Conservation (phyloP, 2,329 filamentous ascomycete genomes). For the Fusarium guadeloupense region DNA sequence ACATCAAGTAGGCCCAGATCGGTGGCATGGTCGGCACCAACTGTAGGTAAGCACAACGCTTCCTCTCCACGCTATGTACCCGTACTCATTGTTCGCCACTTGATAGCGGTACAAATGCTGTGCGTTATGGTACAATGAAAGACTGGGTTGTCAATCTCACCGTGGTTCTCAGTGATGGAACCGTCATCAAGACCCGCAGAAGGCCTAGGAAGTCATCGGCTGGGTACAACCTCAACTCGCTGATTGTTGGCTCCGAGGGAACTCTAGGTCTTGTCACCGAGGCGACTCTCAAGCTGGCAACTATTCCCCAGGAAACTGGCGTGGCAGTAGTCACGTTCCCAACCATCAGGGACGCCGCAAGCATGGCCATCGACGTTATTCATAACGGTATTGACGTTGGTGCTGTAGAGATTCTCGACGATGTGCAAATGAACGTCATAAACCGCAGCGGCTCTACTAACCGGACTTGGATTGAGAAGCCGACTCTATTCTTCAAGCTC, state of each 20-base stretch:
- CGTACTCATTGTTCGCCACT: too few relatives aligned
- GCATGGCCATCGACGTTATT: slow-evolving; percentile 79
- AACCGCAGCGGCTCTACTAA: slow-evolving; percentile 77
- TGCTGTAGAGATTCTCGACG: slow-evolving; percentile 88
- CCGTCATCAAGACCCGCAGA: slow-evolving; percentile 79
- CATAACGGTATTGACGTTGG: slow-evolving; percentile 77
- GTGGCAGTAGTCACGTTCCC: slow-evolving; percentile 85
- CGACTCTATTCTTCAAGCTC: slow-evolving; percentile 87
- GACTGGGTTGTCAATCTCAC: slow-evolving; percentile 88
- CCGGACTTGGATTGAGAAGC: slow-evolving; percentile 76
- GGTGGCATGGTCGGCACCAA: slow-evolving; percentile 87
- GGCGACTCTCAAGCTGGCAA: slow-evolving; percentile 81
- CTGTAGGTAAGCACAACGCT: too few relatives aligned
- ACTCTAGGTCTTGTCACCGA: slow-evolving; percentile 85
- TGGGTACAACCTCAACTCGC: slow-evolving; percentile 81
- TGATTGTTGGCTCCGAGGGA: slow-evolving; percentile 85
- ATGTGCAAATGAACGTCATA: slow-evolving; percentile 85
- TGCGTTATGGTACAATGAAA: slow-evolving; percentile 86
- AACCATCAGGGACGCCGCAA: slow-evolving; percentile 77
- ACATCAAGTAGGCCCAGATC: slow-evolving; percentile 65
- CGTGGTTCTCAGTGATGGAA: slow-evolving; percentile 81
- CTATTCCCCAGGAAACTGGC: slow-evolving; percentile 77
- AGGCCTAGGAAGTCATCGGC: slow-evolving; percentile 84
- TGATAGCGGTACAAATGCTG: slow-evolving; percentile 81
- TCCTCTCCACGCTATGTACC: too few relatives aligned